Conservation (phyloP, 2,329 filamentous ascomycete genomes). For the Aspergillus tubingensis region DNA sequence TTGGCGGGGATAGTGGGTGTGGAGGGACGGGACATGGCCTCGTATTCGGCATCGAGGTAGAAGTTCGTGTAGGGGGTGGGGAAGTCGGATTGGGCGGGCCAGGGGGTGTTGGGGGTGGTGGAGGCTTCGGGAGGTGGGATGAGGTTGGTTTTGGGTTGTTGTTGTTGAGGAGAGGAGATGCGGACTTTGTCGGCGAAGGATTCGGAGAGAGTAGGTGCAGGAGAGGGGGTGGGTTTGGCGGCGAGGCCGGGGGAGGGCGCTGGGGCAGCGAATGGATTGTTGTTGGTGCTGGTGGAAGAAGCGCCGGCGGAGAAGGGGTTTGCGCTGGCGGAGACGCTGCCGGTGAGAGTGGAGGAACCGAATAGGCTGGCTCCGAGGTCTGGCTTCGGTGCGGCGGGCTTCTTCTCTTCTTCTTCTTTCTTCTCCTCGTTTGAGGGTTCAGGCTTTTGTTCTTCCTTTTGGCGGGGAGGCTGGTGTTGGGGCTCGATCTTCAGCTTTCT, state of each 20-base stretch:
- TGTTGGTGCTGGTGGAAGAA: background rate
- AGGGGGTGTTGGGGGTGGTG: conserved; percentile 63
- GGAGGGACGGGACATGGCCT: conserved; percentile 68
- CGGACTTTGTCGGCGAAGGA: conserved; percentile 73
- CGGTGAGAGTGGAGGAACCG: conserved; percentile 48
- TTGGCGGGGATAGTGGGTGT: conserved; percentile 52
- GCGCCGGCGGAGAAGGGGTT: conserved; percentile 58
- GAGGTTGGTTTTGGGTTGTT: conserved; percentile 15
- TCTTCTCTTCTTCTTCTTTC: conserved; percentile 12
- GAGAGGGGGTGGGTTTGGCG: conserved; percentile 36
- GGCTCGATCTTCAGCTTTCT: conserved; percentile 46
- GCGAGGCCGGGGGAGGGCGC: conserved; percentile 16
- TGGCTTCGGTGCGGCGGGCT: conserved; percentile 27
- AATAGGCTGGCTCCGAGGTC: conserved; percentile 64
- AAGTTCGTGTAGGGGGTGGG: conserved; percentile 73
- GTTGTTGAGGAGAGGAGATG: conserved; percentile 47
- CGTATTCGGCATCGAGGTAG: conserved; percentile 89
- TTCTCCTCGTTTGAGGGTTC: conserved; percentile 10
- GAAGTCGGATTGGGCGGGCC: conserved; percentile 68
- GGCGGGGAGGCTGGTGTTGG: conserved; percentile 28
- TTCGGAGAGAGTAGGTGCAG: conserved; percentile 66
- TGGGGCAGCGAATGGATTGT: conserved; percentile 63
- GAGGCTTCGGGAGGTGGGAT: conserved; percentile 34
- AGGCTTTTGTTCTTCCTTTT: conserved; percentile 25
- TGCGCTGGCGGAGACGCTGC: conserved; percentile 39